phyloP scores from a whole-genome alignment of 1,284 basidiomycete species.

The Tetrapyrgos nigripes region DNA sequence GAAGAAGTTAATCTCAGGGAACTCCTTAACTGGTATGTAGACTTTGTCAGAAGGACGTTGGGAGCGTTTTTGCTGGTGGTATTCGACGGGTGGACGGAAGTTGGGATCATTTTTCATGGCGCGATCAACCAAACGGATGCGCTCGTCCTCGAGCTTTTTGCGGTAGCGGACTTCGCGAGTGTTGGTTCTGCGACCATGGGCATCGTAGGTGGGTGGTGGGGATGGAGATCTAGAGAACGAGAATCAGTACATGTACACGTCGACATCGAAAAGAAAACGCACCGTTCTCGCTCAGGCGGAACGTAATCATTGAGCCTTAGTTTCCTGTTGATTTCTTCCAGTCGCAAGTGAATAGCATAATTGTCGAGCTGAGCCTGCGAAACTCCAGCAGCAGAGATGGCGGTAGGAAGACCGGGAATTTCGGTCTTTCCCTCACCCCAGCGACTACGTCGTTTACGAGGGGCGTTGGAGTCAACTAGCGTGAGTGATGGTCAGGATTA shows the following conservation, averaged over 20 bases:
- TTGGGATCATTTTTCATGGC: conserved; percentile 98
- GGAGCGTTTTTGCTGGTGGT: conserved; percentile 92
- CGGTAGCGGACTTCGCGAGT: conserved; percentile 98
- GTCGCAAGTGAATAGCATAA: conserved; percentile 91
- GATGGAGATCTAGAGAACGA: conserved; percentile 78
- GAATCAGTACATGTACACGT: conserved; percentile 29
- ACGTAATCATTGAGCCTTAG: conserved; percentile 93
- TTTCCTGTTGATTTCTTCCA: conserved; percentile 98
- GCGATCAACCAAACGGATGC: conserved; percentile 90
- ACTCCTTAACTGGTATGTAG: conserved; percentile 99
- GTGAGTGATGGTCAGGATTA: conserved; percentile 57
- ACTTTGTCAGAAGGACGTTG: conserved; percentile 96
- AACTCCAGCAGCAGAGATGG: conserved; percentile 90
- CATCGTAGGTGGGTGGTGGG: conserved; percentile 96
- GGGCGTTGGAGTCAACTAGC: conserved; percentile 77
- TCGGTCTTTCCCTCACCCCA: conserved; percentile 94
- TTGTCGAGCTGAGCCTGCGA: conserved; percentile 94
- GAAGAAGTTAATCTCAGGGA: conserved; percentile 99
- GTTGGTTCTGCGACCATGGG: conserved; percentile 96
- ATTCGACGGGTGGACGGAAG: conserved; percentile 95
- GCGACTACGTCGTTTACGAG: conserved; percentile 92
- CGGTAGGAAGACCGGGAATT: conserved; percentile 89
- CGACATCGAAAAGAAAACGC: conserved; percentile 23
- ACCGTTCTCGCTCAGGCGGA: conserved; percentile 95
- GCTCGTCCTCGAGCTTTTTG: conserved; percentile 98